Evolutionary conservation across 2,329 filamentous ascomycete species (phyloP).

Genomic region (Epichloe gansuensis): DNA sequence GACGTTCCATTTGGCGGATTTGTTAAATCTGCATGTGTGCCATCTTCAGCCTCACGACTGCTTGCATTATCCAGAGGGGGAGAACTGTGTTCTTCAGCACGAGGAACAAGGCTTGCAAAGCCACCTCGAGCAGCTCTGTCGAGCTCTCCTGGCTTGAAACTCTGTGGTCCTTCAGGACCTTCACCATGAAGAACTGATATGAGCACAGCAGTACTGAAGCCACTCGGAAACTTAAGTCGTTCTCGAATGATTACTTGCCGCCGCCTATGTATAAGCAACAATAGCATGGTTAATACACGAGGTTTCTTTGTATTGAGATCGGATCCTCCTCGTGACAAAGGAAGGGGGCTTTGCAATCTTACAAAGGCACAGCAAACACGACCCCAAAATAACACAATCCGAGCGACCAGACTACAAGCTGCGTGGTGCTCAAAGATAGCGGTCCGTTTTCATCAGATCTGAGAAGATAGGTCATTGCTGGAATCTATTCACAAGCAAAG

Average conservation of each 20-base stretch:
- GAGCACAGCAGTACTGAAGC: conserved; percentile 87
- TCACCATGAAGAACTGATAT: conserved; percentile 77
- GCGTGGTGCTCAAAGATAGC: conserved; percentile 56
- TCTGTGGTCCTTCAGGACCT: conserved; percentile 23
- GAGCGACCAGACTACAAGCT: conserved; percentile 78
- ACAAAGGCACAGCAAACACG: conserved; percentile 84
- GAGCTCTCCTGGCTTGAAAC: conserved; percentile 20
- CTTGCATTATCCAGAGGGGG: background rate
- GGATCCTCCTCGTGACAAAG: background rate
- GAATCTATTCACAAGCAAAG: conserved; percentile 38
- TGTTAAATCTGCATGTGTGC: background rate
- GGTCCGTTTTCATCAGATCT: conserved; percentile 67
- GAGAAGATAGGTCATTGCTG: conserved; percentile 79
- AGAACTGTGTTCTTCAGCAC: conserved; percentile 10
- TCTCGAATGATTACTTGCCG: conserved; percentile 88
- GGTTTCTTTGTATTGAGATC: no score
- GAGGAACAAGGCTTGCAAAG: conserved; percentile 30
- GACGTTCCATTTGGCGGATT: conserved; percentile 21
- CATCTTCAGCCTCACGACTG: background rate
- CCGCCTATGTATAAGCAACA: conserved; percentile 32
- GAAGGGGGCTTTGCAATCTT: conserved; percentile 12
- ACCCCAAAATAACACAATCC: conserved; percentile 95
- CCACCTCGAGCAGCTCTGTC: conserved; percentile 24
- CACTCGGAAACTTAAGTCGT: conserved; percentile 85
- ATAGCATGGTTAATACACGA: background rate